Base-by-base conservation (phyloP, 1,139 yeast genomes). In the Hanseniaspora gamundiae region DNA sequence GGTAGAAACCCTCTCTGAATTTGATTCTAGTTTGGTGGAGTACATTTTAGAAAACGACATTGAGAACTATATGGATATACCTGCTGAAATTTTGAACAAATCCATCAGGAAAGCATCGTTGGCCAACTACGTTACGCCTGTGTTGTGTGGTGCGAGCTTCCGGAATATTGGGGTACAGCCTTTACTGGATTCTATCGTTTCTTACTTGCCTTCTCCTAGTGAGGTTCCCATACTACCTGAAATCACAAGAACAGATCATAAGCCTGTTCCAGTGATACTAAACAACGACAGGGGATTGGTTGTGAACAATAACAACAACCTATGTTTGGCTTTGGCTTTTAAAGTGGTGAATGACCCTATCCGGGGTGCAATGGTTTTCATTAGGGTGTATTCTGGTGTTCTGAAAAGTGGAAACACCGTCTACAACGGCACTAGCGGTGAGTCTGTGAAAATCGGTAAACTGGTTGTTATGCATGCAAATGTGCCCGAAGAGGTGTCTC, bases 141-240 rank as follows among this genome's bases (percentile, higher is more conserved):
- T 91, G 0, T 65, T 87, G 35, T 86, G 96, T 61, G 98, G 99
- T 2, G 84, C 97, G 1, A 83, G 96, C 43, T 91, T 91, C 64
- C 75, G 72, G 50, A 91, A 91, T 57, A 82, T 91, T 43, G 98
- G 98, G 13, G 94, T 91, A 2, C 98, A 91, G 58, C 96, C 97
- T 0, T 66, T 93, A 45, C 66, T 91, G 64, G 98, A 91, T 59
- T 88, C 94, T 0, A 70, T 88, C 14, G 70, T 78, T 1, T 72
- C 74, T 44, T 91, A 73, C 54, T 67, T 93, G 30, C 98, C 99
- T 0, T 76, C 91, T 1, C 97, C 98, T 1, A 51, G 72, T 2
- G 88, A 87, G 50, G 68, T 73, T 0, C 16, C 26, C 6, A 60
- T 61, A 0, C 52, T 73, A 2, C 94, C 94, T 0, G 76, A 74